Conservation (phyloP, 2,329 filamentous ascomycete genomes). For the Coniochaeta ligniaria region DNA sequence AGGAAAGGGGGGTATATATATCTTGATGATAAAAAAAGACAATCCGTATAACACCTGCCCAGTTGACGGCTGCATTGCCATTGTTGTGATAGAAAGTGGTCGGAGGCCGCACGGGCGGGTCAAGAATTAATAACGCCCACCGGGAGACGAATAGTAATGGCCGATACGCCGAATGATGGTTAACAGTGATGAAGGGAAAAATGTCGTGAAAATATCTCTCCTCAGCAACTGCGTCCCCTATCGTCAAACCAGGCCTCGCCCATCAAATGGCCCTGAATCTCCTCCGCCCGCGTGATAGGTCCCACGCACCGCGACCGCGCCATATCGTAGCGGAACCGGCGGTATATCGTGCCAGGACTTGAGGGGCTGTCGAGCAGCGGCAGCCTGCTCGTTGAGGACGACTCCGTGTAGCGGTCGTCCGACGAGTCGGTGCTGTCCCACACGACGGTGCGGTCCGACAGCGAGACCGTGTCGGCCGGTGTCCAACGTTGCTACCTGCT, state of each 20-base stretch:
- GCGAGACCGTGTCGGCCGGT: not conserved
- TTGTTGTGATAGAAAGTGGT: not conserved
- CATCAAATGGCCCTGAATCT: not conserved
- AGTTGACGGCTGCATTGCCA: not conserved
- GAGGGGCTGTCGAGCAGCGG: not conserved
- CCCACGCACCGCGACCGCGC: not conserved
- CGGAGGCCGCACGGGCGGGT: too few relatives aligned
- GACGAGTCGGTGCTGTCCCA: not conserved
- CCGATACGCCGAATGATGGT: too few relatives aligned
- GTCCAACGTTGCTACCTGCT: conserved; percentile 26
- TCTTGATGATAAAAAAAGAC: not conserved
- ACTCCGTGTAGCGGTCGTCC: not conserved
- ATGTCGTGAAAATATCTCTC: not conserved
- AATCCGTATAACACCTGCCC: not conserved
- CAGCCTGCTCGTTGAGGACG: not conserved
- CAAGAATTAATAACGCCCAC: too few relatives aligned
- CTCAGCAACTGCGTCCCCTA: not conserved
- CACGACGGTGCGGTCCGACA: not conserved
- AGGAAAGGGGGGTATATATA: not conserved
- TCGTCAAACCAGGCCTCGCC: not conserved
- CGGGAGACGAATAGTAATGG: too few relatives aligned
- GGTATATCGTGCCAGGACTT: not conserved
- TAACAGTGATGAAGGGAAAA: too few relatives aligned
- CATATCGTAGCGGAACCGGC: not conserved
- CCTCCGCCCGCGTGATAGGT: not conserved